Base-by-base conservation (phyloP, 257 asterid genomes). In the Salvia rosmarinus region DNA sequence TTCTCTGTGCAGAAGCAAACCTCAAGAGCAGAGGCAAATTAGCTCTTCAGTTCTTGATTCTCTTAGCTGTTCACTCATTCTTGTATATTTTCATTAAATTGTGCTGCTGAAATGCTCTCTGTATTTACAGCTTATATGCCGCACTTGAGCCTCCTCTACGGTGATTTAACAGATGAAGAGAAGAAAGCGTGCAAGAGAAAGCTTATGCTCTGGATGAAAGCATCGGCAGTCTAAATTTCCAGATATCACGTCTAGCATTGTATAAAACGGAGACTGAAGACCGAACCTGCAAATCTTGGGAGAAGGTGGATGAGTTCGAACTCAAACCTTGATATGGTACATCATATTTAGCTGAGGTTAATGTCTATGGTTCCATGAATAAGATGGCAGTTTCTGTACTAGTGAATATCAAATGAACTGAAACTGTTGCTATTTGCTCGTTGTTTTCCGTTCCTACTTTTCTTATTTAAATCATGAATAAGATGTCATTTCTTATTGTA, bases 111-210 rank as follows among this genome's bases (percentile, higher is more conserved):
- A 37, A 5, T 37, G 42, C 42, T 37, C 9, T 67, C 17, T 47
- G 43, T 13, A 47, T 42, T 56, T 78, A 78, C 87, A 95, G 99
- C 96, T 47, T 95, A 89, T 76, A 91, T 95, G 99, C 98, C 99
- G 9, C 99, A 95, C 81, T 70, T 95, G 82, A 95, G 98, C 89
- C 83, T 95, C 64, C 84, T 95, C 5, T 91, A 95, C 37, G 97
- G 85, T 8, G 97, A 91, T 40, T 72, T 88, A 57, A 75, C 88
- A 0, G 98, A 85, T 0, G 95, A 89, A 62, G 90, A 82, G 81
- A 89, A 91, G 89, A 85, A 81, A 82, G 68, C 73, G 98, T 96
- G 72, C 85, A 73, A 79, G 92, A 80, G 71, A 95, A 82, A 77
- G 96, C 89, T 72, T 76, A 77, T 61, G 73, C 70, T 43, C 86